These are phyloP conservation scores for Rhinocladiella mackenziei DNA, from an alignment of 2,329 filamentous ascomycete genomes.

Conservation along the genomic window DNA sequence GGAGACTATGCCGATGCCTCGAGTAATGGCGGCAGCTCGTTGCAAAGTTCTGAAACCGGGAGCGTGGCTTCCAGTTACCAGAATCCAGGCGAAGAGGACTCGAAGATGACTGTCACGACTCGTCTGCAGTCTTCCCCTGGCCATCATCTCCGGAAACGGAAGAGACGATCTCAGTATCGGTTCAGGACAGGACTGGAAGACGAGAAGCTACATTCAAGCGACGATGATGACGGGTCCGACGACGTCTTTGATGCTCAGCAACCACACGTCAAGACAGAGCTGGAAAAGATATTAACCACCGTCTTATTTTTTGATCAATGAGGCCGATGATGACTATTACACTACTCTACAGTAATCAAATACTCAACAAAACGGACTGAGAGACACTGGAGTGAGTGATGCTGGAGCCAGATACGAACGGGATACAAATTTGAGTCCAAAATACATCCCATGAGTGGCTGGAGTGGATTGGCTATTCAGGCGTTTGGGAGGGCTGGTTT, in stretches of 20 bases:
- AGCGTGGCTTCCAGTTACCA: constrained; percentile 11
- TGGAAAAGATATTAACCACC: constrained; percentile 20
- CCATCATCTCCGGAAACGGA: constrained; percentile 8
- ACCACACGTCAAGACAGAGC: constrained; percentile 8
- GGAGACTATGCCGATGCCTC: constrained; percentile 17
- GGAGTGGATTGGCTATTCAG: too few species aligned
- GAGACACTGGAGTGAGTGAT: too few species aligned
- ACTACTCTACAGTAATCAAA: not conserved
- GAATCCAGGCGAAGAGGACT: constrained; percentile 1
- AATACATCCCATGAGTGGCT: too few species aligned
- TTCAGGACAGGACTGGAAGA: constrained; percentile 16
- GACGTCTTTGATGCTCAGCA: constrained; percentile 1
- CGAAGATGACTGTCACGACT: not conserved
- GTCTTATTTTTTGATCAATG: constrained; percentile 24
- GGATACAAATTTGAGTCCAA: too few species aligned
- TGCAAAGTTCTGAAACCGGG: constrained; percentile 11
- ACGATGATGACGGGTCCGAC: constrained; percentile 7
- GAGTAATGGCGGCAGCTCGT: constrained; percentile 10
- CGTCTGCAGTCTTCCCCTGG: not conserved
- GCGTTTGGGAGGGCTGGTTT: too few species aligned
- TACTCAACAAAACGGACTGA: not conserved
- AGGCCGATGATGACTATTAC: not conserved
- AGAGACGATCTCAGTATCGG: constrained; percentile 10
- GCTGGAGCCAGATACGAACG: too few species aligned
- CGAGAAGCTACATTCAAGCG: constrained; percentile 6